Evolutionary conservation across 202 grass and related monocot species (phyloP).

Genomic region (Digitaria exilis): DNA sequence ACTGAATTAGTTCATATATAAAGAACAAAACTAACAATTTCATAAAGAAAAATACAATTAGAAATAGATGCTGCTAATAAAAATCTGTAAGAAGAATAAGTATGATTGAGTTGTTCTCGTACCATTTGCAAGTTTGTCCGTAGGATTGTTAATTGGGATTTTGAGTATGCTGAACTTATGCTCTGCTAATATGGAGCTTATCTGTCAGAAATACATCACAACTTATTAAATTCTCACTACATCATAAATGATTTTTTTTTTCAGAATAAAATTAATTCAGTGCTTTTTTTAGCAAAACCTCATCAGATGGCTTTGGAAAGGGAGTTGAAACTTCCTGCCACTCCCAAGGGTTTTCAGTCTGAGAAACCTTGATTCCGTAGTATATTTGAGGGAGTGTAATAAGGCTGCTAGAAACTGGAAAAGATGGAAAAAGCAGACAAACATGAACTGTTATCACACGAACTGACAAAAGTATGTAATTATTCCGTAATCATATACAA

Average conservation of each 20-base stretch:
- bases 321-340: conserved; percentile 82
- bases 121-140: conserved; percentile 71
- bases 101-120: conserved; percentile 29
- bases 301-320: conserved; percentile 58
- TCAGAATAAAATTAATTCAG: conserved; percentile 13
- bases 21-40: conserved; percentile 16
- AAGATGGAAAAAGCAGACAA: conserved; percentile 31
- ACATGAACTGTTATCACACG: conserved; percentile 28
- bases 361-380: conserved; percentile 54
- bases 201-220: conserved; percentile 55
- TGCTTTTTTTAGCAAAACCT: conserved; percentile 55
- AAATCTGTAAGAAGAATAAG: conserved; percentile 10
- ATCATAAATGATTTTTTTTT: conserved; percentile 1
- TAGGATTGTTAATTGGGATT: conserved; percentile 65
- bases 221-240: neutral
- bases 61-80: conserved; percentile 2
- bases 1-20: conserved; percentile 15
- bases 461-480: conserved; percentile 5
- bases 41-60: neutral
- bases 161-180: conserved; percentile 71
- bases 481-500: conserved; percentile 4
- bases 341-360: conserved; percentile 54
- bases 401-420: conserved; percentile 80
- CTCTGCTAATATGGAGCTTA: conserved; percentile 57
- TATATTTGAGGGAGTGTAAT: conserved; percentile 75